A percentile compares a stretch with the other conserved stretches of the same genome.
phyloP scores from a whole-genome alignment of 2,329 filamentous ascomycete species.

The Beauveria sp. region DNA sequence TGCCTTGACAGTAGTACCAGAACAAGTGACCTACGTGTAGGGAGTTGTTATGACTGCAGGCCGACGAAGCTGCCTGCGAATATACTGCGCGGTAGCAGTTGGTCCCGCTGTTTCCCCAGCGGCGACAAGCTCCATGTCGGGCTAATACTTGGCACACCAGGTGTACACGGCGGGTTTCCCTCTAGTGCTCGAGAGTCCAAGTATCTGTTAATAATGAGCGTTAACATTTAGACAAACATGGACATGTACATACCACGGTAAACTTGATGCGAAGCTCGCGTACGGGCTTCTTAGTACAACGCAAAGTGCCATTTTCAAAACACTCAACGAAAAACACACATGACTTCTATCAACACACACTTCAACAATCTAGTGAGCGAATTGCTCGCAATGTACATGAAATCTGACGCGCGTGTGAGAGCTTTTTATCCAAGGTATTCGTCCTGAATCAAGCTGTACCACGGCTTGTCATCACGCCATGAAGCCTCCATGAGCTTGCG shows the following conservation, averaged over 20 bases:
- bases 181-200: background rate
- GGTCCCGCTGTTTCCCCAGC: background rate
- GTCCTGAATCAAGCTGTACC: slow-evolving; percentile 59
- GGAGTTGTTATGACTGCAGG: slow-evolving; percentile 15
- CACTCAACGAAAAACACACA: background rate
- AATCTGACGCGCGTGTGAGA: background rate
- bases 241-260: background rate
- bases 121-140: background rate
- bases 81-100: background rate
- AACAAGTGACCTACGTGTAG: background rate
- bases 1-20: slow-evolving; percentile 14
- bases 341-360: slow-evolving; percentile 8
- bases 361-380: background rate
- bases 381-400: background rate
- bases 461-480: slow-evolving; percentile 60
- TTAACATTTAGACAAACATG: background rate
- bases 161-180: too few relatives aligned
- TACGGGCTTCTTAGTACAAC: background rate
- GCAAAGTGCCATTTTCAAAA: slow-evolving; percentile 1
- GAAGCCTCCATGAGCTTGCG: slow-evolving; percentile 59
- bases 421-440: slow-evolving; percentile 57
- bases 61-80: background rate
- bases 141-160: background rate
- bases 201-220: background rate
- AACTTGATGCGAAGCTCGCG: background rate